A percentile compares a stretch with the other conserved stretches of the same genome.
Evolutionary conservation across 345 rosid genomes (phyloP).

Genomic region (Melaleuca quinquenervia): DNA sequence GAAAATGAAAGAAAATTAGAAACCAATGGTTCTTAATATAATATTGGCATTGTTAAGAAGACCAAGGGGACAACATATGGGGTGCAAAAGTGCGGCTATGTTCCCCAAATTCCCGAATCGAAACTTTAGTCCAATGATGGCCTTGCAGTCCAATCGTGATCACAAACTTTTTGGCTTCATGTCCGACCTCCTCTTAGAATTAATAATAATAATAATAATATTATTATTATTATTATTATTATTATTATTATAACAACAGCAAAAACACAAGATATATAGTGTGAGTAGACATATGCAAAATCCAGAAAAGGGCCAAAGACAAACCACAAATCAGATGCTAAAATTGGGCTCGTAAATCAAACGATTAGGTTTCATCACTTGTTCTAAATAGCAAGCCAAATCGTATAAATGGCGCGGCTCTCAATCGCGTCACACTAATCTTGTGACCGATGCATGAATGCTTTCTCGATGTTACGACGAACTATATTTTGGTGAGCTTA

Average conservation of each 20-base stretch:
- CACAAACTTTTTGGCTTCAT: not conserved
- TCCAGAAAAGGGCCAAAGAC: not conserved
- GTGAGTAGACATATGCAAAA: not conserved
- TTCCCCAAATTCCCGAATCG: not conserved
- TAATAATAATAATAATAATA: not conserved
- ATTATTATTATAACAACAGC: too few species aligned
- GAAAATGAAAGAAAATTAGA: not conserved
- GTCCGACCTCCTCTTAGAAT: not conserved
- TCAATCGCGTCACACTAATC: accelerated
- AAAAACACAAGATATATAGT: not conserved
- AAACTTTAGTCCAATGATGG: not conserved
- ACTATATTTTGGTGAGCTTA: not conserved
- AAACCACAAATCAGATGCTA: not conserved
- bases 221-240: not conserved
- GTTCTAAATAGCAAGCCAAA: not conserved
- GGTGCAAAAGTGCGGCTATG: not conserved
- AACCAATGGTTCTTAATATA: not conserved
- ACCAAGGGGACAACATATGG: not conserved
- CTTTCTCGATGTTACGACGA: not conserved
- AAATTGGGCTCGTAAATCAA: not conserved
- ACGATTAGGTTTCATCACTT: not conserved
- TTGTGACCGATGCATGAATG: not conserved
- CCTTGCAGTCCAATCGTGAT: not conserved
- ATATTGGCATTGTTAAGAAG: not conserved
- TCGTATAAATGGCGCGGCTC: not conserved